Conservation (phyloP, 306 rosid species). For the Senna tora region DNA sequence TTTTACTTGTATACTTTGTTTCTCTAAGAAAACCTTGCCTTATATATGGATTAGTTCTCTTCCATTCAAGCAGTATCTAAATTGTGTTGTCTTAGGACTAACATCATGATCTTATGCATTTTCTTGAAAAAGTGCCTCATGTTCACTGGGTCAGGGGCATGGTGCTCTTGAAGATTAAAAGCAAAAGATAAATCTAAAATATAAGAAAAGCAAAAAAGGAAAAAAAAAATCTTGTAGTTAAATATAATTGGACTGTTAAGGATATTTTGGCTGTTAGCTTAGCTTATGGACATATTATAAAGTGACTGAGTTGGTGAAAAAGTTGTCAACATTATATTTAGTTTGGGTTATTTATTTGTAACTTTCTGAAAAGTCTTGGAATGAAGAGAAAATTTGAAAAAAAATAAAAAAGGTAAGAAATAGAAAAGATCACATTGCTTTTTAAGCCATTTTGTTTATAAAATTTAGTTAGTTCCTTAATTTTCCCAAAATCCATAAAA, state of each 20-base stretch:
- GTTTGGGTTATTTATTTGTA: not conserved
- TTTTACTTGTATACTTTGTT: slow-evolving; percentile 24
- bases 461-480: not conserved
- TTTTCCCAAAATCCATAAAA: not conserved
- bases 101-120: slow-evolving; percentile 14
- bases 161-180: slow-evolving; percentile 23
- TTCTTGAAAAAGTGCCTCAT: slow-evolving; percentile 11
- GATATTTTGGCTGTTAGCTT: not conserved
- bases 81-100: slow-evolving; percentile 1
- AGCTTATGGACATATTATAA: not conserved
- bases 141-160: slow-evolving; percentile 20
- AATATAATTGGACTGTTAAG: slow-evolving; percentile 1
- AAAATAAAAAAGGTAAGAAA: not conserved
- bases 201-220: not conserved
- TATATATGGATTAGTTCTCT: slow-evolving; percentile 15
- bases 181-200: slow-evolving; percentile 1
- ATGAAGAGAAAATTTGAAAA: not conserved
- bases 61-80: slow-evolving; percentile 7
- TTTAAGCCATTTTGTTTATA: not conserved
- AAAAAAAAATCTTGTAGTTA: not conserved
- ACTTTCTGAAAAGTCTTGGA: not conserved
- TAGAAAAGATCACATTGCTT: not conserved
- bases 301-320: not conserved
- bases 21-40: slow-evolving; percentile 9
- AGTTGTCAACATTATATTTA: not conserved